Base-by-base conservation (phyloP, 805 yeast genomes). In the Starmerella sirachaensis region DNA sequence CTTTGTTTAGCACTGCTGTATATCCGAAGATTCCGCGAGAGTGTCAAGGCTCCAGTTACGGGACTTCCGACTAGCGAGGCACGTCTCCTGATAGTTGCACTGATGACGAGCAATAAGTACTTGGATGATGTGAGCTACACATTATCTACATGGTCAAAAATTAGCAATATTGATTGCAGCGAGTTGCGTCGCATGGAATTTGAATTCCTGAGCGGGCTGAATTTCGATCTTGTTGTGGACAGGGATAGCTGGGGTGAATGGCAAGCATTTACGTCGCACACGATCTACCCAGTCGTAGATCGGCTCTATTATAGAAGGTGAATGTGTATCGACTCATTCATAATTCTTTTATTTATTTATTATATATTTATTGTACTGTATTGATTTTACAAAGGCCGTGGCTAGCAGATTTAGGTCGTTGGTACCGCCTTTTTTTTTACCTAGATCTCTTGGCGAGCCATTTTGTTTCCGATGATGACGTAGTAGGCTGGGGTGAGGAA, bases 41-140 rank as follows among this genome's bases (percentile, higher is more conserved):
- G 29, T 23, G 37, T 52, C 20, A 49, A 51, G 6, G 24, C 27
- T 16, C 42, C 52, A 6, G 32, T 50, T n/a, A 40, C 41, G 16
- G 55, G 55, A 28, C 42, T 46, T n/a, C 53, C 60, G 1, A 53
- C 57, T 32, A 52, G 60, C 25, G 64, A 60, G 42, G 58, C 53
- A 41, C 46, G 62, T 10, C 50, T 57, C 11, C 55, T 83, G 32
- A 72, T 77, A 27, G 64, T 78, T 10, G 70, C 88, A 1, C 65
- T 86, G 35, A 73, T 86, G 37, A 64, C 84, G 47, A 91, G 94
- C 29, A 86, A 86, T 64, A 86, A 86, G 61, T 81, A 81, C 54
- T 80, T 82, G 50, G 95, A 86, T 60, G 96, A 86, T 61, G 83
- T 84, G 57, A 86, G 94, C 27, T 86, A 84, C 55, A 81, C 93